Conservation (phyloP, 2,329 filamentous ascomycete species). For the Epicoccum sorghinum region DNA sequence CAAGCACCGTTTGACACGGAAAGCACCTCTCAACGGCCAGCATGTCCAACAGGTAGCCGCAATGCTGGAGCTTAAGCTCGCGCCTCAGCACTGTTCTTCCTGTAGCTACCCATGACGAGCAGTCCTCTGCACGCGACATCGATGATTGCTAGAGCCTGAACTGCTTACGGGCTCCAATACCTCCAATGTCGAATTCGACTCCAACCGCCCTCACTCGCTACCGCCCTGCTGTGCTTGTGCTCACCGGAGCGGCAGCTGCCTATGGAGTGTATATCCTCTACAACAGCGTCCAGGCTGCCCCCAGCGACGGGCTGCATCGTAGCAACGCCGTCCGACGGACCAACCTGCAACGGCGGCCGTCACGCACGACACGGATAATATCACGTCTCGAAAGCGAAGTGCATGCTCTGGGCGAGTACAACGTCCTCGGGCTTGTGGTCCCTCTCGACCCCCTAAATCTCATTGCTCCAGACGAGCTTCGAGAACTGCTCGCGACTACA, state of each 20-base stretch:
- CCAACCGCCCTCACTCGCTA: constrained; percentile 47
- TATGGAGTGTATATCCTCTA: constrained; percentile 67
- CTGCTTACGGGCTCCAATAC: background rate
- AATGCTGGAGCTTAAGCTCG: constrained; percentile 17
- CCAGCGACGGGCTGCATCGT: constrained; percentile 58
- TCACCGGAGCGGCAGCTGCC: constrained; percentile 63
- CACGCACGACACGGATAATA: constrained; percentile 22
- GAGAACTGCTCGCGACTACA: constrained; percentile 24
- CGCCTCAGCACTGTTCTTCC: constrained; percentile 7
- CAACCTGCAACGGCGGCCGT: constrained; percentile 43
- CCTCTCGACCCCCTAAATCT: constrained; percentile 31
- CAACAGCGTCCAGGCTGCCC: constrained; percentile 42
- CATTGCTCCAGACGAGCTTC: constrained; percentile 29
- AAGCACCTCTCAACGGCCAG: background rate
- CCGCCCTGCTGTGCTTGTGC: constrained; percentile 58
- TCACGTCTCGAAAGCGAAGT: constrained; percentile 28
- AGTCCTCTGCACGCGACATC: background rate
- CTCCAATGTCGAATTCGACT: constrained; percentile 40
- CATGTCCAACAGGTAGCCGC: constrained; percentile 22
- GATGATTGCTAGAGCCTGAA: constrained; percentile 1
- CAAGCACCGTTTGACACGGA: background rate
- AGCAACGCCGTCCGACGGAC: constrained; percentile 70
- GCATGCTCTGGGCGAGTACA: constrained; percentile 32
- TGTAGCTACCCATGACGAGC: background rate
- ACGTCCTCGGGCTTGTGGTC: constrained; percentile 33